Conservation (phyloP, 306 rosid genomes). For the Calophaca sinica region DNA sequence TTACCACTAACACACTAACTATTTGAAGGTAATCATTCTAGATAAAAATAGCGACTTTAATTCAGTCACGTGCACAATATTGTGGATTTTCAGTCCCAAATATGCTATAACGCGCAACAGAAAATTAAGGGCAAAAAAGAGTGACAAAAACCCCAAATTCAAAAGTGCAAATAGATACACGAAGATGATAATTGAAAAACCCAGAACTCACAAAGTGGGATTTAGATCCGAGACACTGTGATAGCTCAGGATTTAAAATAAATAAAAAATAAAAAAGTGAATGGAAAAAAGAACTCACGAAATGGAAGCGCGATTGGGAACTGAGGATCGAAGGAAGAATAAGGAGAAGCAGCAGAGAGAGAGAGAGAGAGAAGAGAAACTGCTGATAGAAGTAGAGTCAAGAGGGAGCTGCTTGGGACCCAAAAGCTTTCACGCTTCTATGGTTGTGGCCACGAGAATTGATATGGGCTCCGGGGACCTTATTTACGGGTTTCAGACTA, state of each 20-base stretch:
- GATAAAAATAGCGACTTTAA: background rate
- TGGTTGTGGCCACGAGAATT: conserved; percentile 40
- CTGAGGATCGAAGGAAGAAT: conserved; percentile 45
- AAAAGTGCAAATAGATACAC: conserved; percentile 4
- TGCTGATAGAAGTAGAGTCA: conserved; percentile 18
- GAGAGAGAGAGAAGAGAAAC: background rate
- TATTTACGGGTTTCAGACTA: too few relatives aligned
- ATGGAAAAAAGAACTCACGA: conserved; percentile 42
- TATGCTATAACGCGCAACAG: background rate
- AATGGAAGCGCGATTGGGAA: conserved; percentile 40
- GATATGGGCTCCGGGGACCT: conserved; percentile 41
- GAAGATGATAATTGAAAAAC: background rate
- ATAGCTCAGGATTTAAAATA: background rate
- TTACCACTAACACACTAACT: background rate
- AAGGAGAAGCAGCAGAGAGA: background rate
- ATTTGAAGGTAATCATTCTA: conserved; percentile 4
- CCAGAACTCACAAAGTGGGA: conserved; percentile 11
- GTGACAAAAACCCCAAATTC: background rate
- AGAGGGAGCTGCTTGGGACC: conserved; percentile 9
- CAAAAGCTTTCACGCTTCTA: conserved; percentile 11
- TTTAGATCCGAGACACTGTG: conserved; percentile 42
- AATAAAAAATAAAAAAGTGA: background rate
- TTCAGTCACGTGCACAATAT: background rate
- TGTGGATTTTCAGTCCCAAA: background rate
- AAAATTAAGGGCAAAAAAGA: background rate